Evolutionary conservation across 805 yeast species (phyloP).

Genomic region (Cyberlindnera americana): DNA sequence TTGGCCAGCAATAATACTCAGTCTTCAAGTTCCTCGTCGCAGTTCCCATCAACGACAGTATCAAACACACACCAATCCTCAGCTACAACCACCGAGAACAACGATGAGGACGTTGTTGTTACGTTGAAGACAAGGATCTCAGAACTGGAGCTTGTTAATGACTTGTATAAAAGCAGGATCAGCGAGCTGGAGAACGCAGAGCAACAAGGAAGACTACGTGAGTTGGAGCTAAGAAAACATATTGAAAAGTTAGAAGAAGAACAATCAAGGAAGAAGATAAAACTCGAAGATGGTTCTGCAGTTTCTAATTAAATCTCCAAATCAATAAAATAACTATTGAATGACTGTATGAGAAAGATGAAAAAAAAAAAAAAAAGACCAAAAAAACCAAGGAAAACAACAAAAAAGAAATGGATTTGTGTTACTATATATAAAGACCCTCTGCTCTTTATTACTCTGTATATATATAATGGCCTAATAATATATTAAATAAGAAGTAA

Average conservation of each 20-base stretch:
- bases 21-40: not conserved
- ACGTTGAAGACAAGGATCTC: conserved; percentile 69
- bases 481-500: no score
- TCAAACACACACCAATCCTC: no score
- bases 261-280: conserved; percentile 18
- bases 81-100: no score
- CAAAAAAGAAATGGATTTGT: no score
- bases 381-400: no score
- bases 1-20: conserved; percentile 7
- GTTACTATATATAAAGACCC: no score
- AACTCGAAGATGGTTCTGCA: conserved; percentile 17
- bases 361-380: no score
- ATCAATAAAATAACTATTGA: no score
- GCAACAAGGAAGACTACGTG: conserved; percentile 13
- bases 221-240: conserved; percentile 13
- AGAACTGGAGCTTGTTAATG: conserved; percentile 89
- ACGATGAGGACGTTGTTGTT: conserved; percentile 30
- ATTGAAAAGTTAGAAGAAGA: conserved; percentile 14
- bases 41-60: not conserved
- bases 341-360: conserved; percentile 4
- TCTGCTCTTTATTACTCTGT: no score
- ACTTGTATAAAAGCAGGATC: conserved; percentile 77
- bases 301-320: no score
- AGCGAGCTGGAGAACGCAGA: conserved; percentile 59
- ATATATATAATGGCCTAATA: no score